Base-by-base conservation (phyloP, 805 yeast genomes). In the Wickerhamomyces queroliae region DNA sequence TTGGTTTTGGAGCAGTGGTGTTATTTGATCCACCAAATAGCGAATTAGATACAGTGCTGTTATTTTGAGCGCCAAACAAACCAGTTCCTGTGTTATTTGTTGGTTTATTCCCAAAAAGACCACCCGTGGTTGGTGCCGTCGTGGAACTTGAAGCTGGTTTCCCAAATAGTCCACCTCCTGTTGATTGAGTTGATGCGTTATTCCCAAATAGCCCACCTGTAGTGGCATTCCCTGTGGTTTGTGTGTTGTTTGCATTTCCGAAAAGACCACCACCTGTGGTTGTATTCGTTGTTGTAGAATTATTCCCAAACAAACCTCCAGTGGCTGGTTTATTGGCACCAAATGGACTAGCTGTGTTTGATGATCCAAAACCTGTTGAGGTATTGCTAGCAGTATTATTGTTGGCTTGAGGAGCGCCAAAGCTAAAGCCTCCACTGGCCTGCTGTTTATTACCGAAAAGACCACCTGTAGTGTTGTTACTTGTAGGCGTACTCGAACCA, bases 391-490 rank as follows among this genome's bases (percentile, higher is more conserved):
- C 11, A 16, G 38, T 29, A 35, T 45, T 52, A 18, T 45, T 46
- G 5, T 58, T 34, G 17, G 59, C 47, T 28, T 28, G 31, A 7
- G 54, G 49, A 5, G 62, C 58, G 7, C 63, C 60, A 13, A 62
- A 58, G 10, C 59, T 56, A 20, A 63, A 63, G 6, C 63, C n/a
- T n/a, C n/a, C 33, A n/a, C 22, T 55, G 10, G 62, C 54, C 6
- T 61, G 50, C 39, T 47, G 56, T n/a, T 42, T 45, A 35, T 46
- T 51, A 15, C 58, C 55, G 35, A 58, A 58, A 20, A 53, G 40
- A 11, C 48, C 47, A 18, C 48, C 44, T 5, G 48, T 24, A 17
- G 38, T 13, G n/a, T 18, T 19, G 10, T 19, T 27, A 18, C 15
- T 39, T 15, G 13, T 22, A 15, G 35, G 19, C n/a, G 28, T 15